Conservation (phyloP, 2,329 filamentous ascomycete species). For the Thelonectria discophora region DNA sequence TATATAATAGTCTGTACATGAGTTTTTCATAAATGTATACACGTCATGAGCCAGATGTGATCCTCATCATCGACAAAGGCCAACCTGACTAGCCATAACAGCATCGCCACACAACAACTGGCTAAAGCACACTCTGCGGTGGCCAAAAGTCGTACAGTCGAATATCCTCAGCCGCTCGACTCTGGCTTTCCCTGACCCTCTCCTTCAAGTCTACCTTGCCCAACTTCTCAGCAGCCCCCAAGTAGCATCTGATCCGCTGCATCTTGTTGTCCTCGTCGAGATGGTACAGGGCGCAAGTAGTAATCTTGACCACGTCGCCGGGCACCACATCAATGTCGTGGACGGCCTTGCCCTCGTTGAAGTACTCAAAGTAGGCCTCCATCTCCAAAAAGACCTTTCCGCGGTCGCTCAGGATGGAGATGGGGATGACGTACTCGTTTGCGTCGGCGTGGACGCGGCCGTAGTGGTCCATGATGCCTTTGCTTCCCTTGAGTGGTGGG, state of each 20-base stretch:
- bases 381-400: slow-evolving; percentile 14
- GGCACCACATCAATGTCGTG: slow-evolving; percentile 18
- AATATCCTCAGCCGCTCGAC: neutral
- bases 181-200: neutral
- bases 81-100: too few relatives aligned
- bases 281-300: neutral
- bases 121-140: neutral
- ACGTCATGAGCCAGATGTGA: too few relatives aligned
- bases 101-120: too few relatives aligned
- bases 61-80: too few relatives aligned
- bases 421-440: slow-evolving; percentile 11
- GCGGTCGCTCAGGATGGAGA: slow-evolving; percentile 2
- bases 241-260: neutral
- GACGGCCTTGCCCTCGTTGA: slow-evolving; percentile 7
- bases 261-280: slow-evolving; percentile 8
- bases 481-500: neutral
- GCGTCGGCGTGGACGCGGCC: slow-evolving; percentile 7
- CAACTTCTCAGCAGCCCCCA: neutral
- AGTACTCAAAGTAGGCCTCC: slow-evolving; percentile 14
- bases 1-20: too few relatives aligned
- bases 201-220: slow-evolving; percentile 5
- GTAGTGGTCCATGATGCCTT: slow-evolving; percentile 13
- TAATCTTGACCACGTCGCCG: slow-evolving; percentile 18
- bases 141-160: slow-evolving; percentile 1
- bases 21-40: too few relatives aligned